These are phyloP conservation scores for Xanthoconium separans DNA, from an alignment of 1,284 basidiomycete species.

Conservation along the genomic window DNA sequence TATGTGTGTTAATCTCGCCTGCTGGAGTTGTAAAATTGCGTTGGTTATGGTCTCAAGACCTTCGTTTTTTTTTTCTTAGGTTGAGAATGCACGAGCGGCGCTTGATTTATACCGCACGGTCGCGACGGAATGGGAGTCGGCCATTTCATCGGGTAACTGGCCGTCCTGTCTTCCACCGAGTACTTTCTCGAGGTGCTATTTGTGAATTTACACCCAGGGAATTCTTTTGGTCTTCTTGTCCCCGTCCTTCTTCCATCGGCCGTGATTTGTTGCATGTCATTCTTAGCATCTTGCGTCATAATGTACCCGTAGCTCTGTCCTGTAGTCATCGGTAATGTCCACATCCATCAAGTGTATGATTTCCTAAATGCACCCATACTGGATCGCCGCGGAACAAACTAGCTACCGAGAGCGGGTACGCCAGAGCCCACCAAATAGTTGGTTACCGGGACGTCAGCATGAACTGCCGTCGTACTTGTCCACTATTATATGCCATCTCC, in stretches of 20 bases:
- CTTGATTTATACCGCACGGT: constrained; percentile 76
- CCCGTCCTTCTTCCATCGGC: neutral
- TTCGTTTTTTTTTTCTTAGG: constrained; percentile 38
- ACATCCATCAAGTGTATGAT: constrained; percentile 10
- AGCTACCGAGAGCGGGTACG: neutral
- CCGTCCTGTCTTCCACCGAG: constrained; percentile 73
- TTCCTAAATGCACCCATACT: neutral
- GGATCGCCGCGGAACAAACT: neutral
- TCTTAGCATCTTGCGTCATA: constrained; percentile 19
- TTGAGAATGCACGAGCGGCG: constrained; percentile 74
- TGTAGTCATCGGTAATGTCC: constrained; percentile 19
- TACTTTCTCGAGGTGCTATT: constrained; percentile 75
- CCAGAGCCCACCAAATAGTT: neutral
- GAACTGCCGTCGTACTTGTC: constrained; percentile 20
- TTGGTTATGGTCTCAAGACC: constrained; percentile 11
- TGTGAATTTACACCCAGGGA: constrained; percentile 33
- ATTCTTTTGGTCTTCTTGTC: constrained; percentile 19
- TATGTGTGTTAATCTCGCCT: constrained; percentile 37
- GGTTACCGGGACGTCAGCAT: neutral
- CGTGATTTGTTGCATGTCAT: constrained; percentile 5
- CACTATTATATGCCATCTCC: constrained; percentile 29
- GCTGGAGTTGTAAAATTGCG: neutral
- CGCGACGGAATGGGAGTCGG: constrained; percentile 63
- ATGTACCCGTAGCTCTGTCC: constrained; percentile 21
- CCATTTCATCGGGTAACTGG: constrained; percentile 63